phyloP scores from a whole-genome alignment of 441 rosid species.

The Populus hybrid region DNA sequence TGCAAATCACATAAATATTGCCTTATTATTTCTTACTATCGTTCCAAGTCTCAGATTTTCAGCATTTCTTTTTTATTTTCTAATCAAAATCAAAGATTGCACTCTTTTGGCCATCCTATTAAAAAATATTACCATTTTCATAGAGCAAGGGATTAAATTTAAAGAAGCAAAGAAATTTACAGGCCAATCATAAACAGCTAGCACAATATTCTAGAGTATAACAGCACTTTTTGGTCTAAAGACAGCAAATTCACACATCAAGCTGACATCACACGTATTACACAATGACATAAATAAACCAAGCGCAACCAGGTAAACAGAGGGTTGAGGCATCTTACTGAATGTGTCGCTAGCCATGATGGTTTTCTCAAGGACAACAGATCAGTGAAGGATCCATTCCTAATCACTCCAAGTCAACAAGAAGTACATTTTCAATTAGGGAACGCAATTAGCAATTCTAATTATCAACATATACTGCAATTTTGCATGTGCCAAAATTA shows the following conservation, averaged over 20 bases:
- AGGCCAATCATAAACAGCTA: not conserved
- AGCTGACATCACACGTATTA: not conserved
- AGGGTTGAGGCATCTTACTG: conserved; percentile 49
- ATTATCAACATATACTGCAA: conserved; percentile 2
- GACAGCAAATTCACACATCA: not conserved
- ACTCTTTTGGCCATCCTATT: too few relatives aligned
- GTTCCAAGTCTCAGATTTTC: too few relatives aligned
- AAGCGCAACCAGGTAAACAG: conserved; percentile 1
- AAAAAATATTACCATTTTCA: too few relatives aligned
- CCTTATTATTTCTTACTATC: too few relatives aligned
- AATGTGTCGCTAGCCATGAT: conserved; percentile 82
- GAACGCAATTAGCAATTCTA: conserved; percentile 9
- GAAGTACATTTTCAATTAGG: conserved; percentile 1
- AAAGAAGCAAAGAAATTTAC: not conserved
- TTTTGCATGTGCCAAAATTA: conserved; percentile 21
- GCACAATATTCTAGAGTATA: not conserved
- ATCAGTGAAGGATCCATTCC: conserved; percentile 51
- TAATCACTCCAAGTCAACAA: conserved; percentile 26
- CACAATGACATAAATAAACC: not conserved
- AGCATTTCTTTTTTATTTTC: too few relatives aligned
- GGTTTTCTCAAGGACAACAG: conserved; percentile 63
- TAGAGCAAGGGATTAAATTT: not conserved
- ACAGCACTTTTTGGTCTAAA: not conserved
- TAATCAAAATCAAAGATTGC: too few relatives aligned
- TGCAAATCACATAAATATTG: too few relatives aligned